A percentile compares a stretch with the other conserved stretches of the same genome.
Conservation (phyloP, 2,329 filamentous ascomycete genomes). For the Metarhizium humberi region DNA sequence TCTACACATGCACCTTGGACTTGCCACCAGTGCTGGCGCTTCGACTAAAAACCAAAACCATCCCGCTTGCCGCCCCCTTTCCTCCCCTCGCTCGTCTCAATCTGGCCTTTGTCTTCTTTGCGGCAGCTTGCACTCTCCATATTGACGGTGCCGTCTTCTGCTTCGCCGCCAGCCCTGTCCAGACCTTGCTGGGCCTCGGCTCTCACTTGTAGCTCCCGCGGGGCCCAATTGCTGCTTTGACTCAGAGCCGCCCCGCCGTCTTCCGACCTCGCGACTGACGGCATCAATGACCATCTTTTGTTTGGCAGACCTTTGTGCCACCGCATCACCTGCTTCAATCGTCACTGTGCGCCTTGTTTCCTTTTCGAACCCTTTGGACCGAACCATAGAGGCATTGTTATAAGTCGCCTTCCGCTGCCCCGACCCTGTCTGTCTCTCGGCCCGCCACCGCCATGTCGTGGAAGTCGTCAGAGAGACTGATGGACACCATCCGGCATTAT, state of each 20-base stretch:
- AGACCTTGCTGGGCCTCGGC: constrained; percentile 5
- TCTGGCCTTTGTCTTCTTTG: neutral
- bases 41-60: neutral
- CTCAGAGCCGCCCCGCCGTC: constrained; percentile 12
- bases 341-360: neutral
- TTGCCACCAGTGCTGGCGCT: neutral
- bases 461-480: constrained; percentile 82
- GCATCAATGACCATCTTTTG: constrained; percentile 1
- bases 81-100: too few species aligned
- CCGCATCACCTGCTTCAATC: neutral
- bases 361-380: neutral
- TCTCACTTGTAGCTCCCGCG: constrained; percentile 9
- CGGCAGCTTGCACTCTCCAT: neutral
- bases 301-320: neutral
- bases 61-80: neutral
- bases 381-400: neutral
- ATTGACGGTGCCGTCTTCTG: neutral
- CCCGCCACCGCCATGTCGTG: constrained; percentile 69
- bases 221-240: constrained; percentile 13
- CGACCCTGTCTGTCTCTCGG: neutral
- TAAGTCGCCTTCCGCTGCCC: neutral
- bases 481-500: constrained; percentile 97
- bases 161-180: neutral
- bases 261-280: constrained; percentile 7
- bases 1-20: neutral